Conservation (phyloP, 371 early-diverging fungal species). For the Conidiobolus incongruus region DNA sequence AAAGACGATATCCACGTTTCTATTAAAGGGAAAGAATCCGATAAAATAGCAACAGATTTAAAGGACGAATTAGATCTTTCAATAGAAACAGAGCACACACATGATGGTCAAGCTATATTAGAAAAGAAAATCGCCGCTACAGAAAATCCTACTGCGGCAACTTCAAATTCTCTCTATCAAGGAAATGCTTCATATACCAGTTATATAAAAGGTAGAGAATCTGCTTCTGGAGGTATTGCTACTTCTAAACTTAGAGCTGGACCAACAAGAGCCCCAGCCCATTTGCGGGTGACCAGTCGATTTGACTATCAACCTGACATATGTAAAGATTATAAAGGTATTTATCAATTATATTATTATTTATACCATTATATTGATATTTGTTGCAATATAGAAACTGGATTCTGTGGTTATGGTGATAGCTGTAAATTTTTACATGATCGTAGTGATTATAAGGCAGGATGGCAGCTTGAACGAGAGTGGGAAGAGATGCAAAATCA, state of each 20-base stretch:
- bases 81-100: too few relatives aligned
- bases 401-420: conserved; percentile 93
- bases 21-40: too few relatives aligned
- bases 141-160: too few relatives aligned
- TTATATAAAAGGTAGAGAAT: too few relatives aligned
- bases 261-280: conserved; percentile 59
- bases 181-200: too few relatives aligned
- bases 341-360: conserved; percentile 8
- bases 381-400: conserved; percentile 26
- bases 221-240: too few relatives aligned
- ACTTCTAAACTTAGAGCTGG: conserved; percentile 43
- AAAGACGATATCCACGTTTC: too few relatives aligned
- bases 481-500: conserved; percentile 47
- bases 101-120: too few relatives aligned
- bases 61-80: too few relatives aligned
- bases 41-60: too few relatives aligned
- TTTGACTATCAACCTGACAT: conserved; percentile 95
- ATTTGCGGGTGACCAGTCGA: conserved; percentile 63
- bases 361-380: neutral
- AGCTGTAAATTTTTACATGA: conserved; percentile 94
- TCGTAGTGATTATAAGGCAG: conserved; percentile 86
- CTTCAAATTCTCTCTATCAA: too few relatives aligned
- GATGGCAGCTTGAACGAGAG: conserved; percentile 87
- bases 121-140: too few relatives aligned
- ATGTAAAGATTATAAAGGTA: conserved; percentile 95